These are phyloP conservation scores for Lentinula novae-zelandiae DNA, from an alignment of 1,284 basidiomycete species.

Conservation along the genomic window DNA sequence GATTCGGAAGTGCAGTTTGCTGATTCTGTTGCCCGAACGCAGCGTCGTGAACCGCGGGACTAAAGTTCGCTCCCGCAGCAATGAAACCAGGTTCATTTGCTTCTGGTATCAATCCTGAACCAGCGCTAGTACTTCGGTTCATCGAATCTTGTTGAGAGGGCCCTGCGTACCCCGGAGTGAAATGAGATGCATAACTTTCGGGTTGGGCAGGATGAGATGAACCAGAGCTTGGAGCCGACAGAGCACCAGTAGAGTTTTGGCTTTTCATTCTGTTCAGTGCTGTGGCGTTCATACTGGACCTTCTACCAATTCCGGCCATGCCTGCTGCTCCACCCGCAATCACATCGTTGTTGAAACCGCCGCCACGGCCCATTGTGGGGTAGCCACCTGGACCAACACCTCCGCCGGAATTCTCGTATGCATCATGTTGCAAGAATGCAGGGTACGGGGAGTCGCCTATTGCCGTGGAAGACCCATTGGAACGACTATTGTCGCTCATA, in stretches of 20 bases:
- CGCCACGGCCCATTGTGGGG: not conserved
- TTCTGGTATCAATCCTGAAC: not conserved
- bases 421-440: slow-evolving; percentile 36
- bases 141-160: slow-evolving; percentile 14
- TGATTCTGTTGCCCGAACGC: slow-evolving; percentile 19
- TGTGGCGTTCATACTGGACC: slow-evolving; percentile 12
- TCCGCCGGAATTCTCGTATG: slow-evolving; percentile 13
- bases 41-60: slow-evolving; percentile 21
- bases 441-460: slow-evolving; percentile 41
- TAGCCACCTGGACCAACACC: slow-evolving; percentile 24
- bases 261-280: slow-evolving; percentile 17
- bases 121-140: slow-evolving; percentile 10
- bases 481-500: slow-evolving; percentile 13
- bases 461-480: slow-evolving; percentile 21
- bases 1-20: slow-evolving; percentile 14
- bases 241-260: slow-evolving; percentile 17
- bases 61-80: slow-evolving; percentile 4
- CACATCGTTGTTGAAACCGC: not conserved
- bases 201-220: slow-evolving; percentile 9
- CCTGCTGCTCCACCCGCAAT: slow-evolving; percentile 14
- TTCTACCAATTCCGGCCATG: slow-evolving; percentile 6
- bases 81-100: not conserved
- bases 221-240: slow-evolving; percentile 18
- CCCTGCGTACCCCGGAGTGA: slow-evolving; percentile 15
- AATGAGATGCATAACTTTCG: slow-evolving; percentile 24